Evolutionary conservation across 2,329 filamentous ascomycete species (phyloP).

Genomic region (Elsinoe fawcettii): DNA sequence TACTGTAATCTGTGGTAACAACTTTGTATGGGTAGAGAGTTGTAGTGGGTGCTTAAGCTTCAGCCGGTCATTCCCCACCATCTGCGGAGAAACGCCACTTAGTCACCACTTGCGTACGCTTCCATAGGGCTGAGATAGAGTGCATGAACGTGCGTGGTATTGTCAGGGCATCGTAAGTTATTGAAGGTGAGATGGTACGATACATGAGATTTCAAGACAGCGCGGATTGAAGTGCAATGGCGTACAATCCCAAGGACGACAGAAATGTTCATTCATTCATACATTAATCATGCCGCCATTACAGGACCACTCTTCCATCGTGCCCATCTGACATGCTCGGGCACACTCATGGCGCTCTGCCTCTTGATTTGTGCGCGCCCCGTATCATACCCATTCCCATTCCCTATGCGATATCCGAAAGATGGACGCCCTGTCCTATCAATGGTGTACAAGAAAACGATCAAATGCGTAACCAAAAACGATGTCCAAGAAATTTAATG

Average conservation of each 20-base stretch:
- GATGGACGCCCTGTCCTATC: background rate
- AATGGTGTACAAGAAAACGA: slow-evolving; percentile 8
- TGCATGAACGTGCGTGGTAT: background rate
- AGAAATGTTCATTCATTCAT: slow-evolving; percentile 7
- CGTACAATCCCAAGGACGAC: too few species aligned
- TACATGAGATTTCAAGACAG: too few species aligned
- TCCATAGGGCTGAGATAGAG: background rate
- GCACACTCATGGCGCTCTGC: background rate
- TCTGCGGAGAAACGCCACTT: too few species aligned
- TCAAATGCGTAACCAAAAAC: background rate
- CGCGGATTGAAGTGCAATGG: too few species aligned
- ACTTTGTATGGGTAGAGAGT: too few species aligned
- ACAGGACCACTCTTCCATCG: background rate
- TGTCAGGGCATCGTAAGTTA: background rate
- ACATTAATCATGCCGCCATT: slow-evolving; percentile 3
- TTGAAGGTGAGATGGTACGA: too few species aligned
- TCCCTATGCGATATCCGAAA: slow-evolving; percentile 2
- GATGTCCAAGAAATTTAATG: background rate
- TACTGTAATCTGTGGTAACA: too few species aligned
- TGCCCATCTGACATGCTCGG: background rate
- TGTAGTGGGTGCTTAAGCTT: too few species aligned
- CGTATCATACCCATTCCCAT: background rate
- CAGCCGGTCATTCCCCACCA: too few species aligned
- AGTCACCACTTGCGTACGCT: background rate
- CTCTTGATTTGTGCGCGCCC: background rate